Percentiles rank a stretch among this genome's conserved stretches.
phyloP scores from a whole-genome alignment of 768 basidiomycete species.

The Boletus coccyginus region DNA sequence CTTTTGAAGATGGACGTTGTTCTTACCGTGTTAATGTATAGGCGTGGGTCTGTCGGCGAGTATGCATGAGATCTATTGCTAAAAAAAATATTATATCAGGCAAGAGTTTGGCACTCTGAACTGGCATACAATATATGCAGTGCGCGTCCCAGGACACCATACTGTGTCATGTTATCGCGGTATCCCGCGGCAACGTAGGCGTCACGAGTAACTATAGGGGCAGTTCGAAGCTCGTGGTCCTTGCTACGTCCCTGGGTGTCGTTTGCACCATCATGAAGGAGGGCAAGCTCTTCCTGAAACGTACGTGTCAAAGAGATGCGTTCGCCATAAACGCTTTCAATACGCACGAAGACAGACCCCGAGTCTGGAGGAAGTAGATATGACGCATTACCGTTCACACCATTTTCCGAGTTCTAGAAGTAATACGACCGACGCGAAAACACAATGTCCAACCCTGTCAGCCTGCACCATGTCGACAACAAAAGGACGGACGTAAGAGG shows the following conservation, averaged over 20 bases:
- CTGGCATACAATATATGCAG: constrained; percentile 43
- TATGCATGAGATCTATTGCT: constrained; percentile 32
- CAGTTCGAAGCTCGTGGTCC: constrained; percentile 38
- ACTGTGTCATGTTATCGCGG: constrained; percentile 43
- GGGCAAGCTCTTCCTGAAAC: constrained; percentile 31
- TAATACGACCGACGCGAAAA: neutral
- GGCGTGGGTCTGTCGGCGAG: constrained; percentile 42
- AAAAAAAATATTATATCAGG: neutral
- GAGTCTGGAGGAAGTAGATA: constrained; percentile 6
- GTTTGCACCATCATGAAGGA: constrained; percentile 26
- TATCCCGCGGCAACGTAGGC: constrained; percentile 40
- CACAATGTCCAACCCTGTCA: neutral
- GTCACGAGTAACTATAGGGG: constrained; percentile 53
- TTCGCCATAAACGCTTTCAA: neutral
- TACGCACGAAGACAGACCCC: constrained; percentile 22
- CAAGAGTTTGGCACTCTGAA: neutral
- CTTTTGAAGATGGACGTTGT: neutral
- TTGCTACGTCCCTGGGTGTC: constrained; percentile 24
- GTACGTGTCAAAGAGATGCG: neutral
- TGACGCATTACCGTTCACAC: neutral
- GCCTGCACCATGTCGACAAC: neutral
- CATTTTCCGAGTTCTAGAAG: constrained; percentile 10
- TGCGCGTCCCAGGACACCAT: constrained; percentile 58
- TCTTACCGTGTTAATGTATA: constrained; percentile 68
- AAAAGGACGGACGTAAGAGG: constrained; percentile 8